Percentiles rank a stretch among this genome's conserved stretches.
These are phyloP conservation scores for Aphanomyces cochlioides DNA, from an alignment of 352 stramenopile genomes.

Conservation along the genomic window DNA sequence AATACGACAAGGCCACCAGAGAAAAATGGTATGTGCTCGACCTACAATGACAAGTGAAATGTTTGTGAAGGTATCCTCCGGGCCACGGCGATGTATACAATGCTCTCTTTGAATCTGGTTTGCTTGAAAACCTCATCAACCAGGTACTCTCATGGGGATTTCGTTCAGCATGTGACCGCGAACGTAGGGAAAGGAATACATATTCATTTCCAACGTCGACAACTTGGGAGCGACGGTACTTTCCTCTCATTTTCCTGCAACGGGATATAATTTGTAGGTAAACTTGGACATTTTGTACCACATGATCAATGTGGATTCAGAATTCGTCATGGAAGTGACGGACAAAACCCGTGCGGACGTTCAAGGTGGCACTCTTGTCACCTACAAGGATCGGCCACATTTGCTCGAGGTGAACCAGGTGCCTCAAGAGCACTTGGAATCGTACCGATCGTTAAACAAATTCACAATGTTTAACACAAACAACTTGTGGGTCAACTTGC, in stretches of 20 bases:
- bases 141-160: constrained; percentile 28
- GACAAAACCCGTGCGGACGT: constrained; percentile 91
- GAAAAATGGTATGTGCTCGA: constrained; percentile 57
- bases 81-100: constrained; percentile 99
- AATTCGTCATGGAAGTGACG: constrained; percentile 99
- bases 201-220: constrained; percentile 99
- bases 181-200: constrained; percentile 95
- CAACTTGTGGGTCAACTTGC: constrained; percentile 98
- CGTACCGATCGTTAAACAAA: constrained; percentile 93
- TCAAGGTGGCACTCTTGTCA: constrained; percentile 86
- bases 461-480: constrained; percentile 99
- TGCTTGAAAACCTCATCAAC: constrained; percentile 94
- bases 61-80: constrained; percentile 86
- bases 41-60: background rate
- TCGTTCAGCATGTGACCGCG: background rate
- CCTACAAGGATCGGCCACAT: constrained; percentile 91
- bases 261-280: constrained; percentile 13
- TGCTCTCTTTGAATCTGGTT: constrained; percentile 94
- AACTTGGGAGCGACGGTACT: constrained; percentile 97
- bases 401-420: constrained; percentile 98
- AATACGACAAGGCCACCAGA: constrained; percentile 72
- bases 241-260: background rate
- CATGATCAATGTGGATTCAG: constrained; percentile 95
- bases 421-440: constrained; percentile 90
- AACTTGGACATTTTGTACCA: constrained; percentile 98